phyloP scores from a whole-genome alignment of 768 basidiomycete species.

The Inosperma sp. region DNA sequence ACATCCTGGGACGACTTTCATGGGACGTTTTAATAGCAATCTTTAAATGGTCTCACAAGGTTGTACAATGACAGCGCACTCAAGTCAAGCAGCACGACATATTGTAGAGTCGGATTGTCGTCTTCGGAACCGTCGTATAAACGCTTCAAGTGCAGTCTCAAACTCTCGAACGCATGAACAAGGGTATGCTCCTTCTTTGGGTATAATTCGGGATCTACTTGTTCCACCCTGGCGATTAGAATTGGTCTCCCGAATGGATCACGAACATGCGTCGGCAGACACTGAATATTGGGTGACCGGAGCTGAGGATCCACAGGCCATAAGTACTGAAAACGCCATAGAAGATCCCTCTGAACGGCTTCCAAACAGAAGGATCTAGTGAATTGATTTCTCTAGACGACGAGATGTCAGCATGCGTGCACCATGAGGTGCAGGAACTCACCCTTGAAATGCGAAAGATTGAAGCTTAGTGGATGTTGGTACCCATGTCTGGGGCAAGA shows the following conservation, averaged over 20 bases:
- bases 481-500: conserved; percentile 11
- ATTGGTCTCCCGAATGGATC: conserved; percentile 69
- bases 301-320: conserved; percentile 31
- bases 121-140: conserved; percentile 36
- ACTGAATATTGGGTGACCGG: conserved; percentile 40
- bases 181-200: conserved; percentile 40
- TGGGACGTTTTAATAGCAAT: conserved; percentile 1
- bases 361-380: conserved; percentile 58
- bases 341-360: conserved; percentile 47
- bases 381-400: conserved; percentile 60
- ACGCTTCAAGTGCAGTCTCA: conserved; percentile 51
- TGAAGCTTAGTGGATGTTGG: conserved; percentile 37
- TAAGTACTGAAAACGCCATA: conserved; percentile 52
- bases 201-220: conserved; percentile 36
- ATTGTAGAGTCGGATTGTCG: conserved; percentile 52
- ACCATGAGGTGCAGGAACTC: conserved; percentile 23
- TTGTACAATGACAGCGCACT: conserved; percentile 50
- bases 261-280: conserved; percentile 47
- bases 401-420: conserved; percentile 6
- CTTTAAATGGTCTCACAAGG: conserved; percentile 40
- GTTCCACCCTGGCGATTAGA: conserved; percentile 46
- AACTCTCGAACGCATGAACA: conserved; percentile 49
- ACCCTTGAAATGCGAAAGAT: conserved; percentile 63
- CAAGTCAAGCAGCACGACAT: conserved; percentile 63
- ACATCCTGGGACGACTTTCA: conserved; percentile 39